These are phyloP conservation scores for Pleurotus tuoliensis DNA, from an alignment of 768 basidiomycete genomes.

Conservation along the genomic window DNA sequence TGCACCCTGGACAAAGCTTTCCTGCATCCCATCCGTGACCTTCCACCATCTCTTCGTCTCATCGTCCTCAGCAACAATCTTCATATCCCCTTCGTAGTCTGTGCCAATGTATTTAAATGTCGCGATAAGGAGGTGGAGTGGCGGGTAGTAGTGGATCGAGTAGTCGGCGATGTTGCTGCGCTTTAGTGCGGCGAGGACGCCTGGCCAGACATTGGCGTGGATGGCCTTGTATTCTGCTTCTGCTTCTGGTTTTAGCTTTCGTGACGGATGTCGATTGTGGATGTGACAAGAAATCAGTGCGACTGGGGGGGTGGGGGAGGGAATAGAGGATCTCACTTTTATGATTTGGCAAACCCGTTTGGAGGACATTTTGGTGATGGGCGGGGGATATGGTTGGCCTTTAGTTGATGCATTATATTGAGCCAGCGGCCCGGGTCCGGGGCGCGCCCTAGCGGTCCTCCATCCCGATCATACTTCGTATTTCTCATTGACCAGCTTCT, in stretches of 20 bases:
- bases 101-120: constrained; percentile 70
- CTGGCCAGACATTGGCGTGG: constrained; percentile 66
- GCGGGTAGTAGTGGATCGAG: constrained; percentile 67
- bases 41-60: constrained; percentile 79
- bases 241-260: constrained; percentile 50
- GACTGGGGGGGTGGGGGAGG: background rate
- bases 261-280: background rate
- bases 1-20: constrained; percentile 68
- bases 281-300: background rate
- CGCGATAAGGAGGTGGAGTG: constrained; percentile 67
- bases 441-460: no score
- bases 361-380: no score
- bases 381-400: no score
- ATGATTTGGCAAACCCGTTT: constrained; percentile 74
- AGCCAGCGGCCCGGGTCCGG: no score
- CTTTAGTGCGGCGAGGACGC: constrained; percentile 59
- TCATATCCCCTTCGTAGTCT: constrained; percentile 68
- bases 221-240: constrained; percentile 51
- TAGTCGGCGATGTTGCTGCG: constrained; percentile 69
- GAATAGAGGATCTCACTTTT: constrained; percentile 36
- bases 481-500: no score
- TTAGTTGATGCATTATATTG: no score
- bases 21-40: constrained; percentile 75
- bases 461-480: no score
- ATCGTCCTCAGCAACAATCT: constrained; percentile 53